phyloP scores from a whole-genome alignment of 177 flowering plant genomes.

The Vitis hybrid region DNA sequence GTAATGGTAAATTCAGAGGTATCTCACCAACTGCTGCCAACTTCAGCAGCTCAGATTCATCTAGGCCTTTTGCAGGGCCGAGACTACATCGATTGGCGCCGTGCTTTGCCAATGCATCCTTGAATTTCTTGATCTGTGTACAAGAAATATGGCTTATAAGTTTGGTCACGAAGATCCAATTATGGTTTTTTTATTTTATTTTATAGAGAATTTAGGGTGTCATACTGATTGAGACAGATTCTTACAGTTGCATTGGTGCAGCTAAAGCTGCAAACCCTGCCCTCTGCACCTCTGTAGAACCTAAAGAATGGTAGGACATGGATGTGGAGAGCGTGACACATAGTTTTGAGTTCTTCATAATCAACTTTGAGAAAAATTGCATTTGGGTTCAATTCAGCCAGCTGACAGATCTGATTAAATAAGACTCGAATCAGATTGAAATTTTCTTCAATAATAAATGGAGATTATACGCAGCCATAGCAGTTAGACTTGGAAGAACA shows the following conservation, averaged over 20 bases:
- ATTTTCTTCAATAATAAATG: neutral
- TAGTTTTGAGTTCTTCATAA: constrained; percentile 59
- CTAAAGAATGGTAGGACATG: constrained; percentile 82
- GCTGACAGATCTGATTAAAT: constrained; percentile 65
- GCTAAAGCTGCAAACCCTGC: constrained; percentile 78
- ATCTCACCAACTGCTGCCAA: constrained; percentile 50
- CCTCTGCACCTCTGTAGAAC: constrained; percentile 74
- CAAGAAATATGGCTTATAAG: neutral
- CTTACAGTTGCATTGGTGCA: constrained; percentile 85
- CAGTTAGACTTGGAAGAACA: neutral
- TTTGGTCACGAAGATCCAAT: too few species aligned
- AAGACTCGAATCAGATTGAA: neutral
- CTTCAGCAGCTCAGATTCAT: constrained; percentile 57
- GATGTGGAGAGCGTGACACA: constrained; percentile 64
- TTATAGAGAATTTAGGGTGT: too few species aligned
- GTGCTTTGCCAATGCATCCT: constrained; percentile 73
- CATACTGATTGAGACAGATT: neutral
- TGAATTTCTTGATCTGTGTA: constrained; percentile 76
- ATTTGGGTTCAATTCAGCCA: constrained; percentile 63
- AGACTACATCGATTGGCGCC: constrained; percentile 48
- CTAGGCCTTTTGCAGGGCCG: constrained; percentile 78
- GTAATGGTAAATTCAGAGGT: constrained; percentile 21
- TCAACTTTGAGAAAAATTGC: constrained; percentile 69
- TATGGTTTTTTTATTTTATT: too few species aligned
- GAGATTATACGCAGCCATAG: neutral